phyloP scores from a whole-genome alignment of 2,329 filamentous ascomycete genomes.

The Clarireedia hainanense region DNA sequence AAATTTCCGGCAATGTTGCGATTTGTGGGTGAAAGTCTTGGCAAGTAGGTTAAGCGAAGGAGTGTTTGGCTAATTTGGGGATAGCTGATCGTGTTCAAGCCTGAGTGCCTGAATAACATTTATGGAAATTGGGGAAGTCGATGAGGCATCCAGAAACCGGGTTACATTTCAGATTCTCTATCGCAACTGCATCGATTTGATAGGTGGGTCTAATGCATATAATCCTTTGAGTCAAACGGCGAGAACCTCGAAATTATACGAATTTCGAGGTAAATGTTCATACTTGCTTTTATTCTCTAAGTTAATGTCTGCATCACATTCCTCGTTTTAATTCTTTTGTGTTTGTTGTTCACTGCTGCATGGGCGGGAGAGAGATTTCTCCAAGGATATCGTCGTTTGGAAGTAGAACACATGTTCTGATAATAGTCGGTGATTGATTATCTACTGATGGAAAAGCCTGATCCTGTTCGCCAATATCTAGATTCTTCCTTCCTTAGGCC shows the following conservation, averaged over 20 bases:
- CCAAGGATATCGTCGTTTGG: no score
- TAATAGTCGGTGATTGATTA: no score
- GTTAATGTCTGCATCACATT: not conserved
- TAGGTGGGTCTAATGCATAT: conserved; percentile 1
- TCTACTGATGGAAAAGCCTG: not conserved
- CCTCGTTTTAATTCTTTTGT: not conserved
- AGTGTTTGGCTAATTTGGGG: conserved; percentile 5
- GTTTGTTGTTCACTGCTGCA: no score
- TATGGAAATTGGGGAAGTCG: not conserved
- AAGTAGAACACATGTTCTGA: no score
- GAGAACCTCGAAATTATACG: not conserved
- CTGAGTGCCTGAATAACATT: not conserved
- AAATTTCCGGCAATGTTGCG: conserved; percentile 2
- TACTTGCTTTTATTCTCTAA: no score
- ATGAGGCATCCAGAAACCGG: not conserved
- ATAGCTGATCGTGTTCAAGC: not conserved
- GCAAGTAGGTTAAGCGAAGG: conserved; percentile 11
- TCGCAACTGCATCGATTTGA: not conserved
- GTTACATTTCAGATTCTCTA: not conserved
- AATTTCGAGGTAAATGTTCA: no score
- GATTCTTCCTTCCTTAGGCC: not conserved
- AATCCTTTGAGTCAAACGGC: conserved; percentile 16
- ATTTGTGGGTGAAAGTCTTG: conserved; percentile 21
- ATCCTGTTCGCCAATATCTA: not conserved
- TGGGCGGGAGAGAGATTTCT: no score